Percentiles rank a stretch among this genome's conserved stretches.
phyloP scores from a whole-genome alignment of 768 basidiomycete genomes.

The Collybiopsis confluens region DNA sequence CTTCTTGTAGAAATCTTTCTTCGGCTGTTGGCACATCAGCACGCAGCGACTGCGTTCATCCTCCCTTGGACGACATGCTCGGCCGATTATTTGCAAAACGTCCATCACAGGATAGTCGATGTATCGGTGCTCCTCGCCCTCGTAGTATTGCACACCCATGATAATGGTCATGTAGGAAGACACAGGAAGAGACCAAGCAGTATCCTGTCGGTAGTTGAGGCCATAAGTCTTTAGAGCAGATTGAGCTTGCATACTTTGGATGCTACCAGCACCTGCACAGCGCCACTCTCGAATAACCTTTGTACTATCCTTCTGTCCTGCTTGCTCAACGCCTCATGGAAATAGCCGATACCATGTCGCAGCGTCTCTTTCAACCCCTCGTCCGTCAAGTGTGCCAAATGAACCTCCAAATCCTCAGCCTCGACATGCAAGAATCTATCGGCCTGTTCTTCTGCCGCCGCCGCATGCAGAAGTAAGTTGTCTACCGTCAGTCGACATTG shows the following conservation, averaged over 20 bases:
- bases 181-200: constrained; percentile 93
- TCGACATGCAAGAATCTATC: constrained; percentile 90
- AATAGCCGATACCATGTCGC: constrained; percentile 90
- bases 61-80: constrained; percentile 87
- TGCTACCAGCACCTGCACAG: constrained; percentile 90
- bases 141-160: constrained; percentile 97
- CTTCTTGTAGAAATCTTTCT: constrained; percentile 99
- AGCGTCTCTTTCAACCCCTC: constrained; percentile 71
- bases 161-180: constrained; percentile 97
- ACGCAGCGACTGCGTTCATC: constrained; percentile 92
- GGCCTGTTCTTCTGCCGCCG: constrained; percentile 80
- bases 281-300: constrained; percentile 87
- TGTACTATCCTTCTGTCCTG: constrained; percentile 95
- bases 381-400: constrained; percentile 83
- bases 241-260: constrained; percentile 61
- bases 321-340: constrained; percentile 88
- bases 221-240: background rate
- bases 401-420: constrained; percentile 74
- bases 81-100: constrained; percentile 98
- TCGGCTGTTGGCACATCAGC: constrained; percentile 94
- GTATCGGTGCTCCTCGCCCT: constrained; percentile 97
- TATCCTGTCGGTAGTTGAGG: constrained; percentile 70
- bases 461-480: constrained; percentile 84
- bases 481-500: constrained; percentile 94
- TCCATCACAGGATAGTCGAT: constrained; percentile 98